A percentile compares a stretch with the other conserved stretches of the same genome.
Conservation (phyloP, 345 rosid genomes). For the Zanthoxylum bungeanum region DNA sequence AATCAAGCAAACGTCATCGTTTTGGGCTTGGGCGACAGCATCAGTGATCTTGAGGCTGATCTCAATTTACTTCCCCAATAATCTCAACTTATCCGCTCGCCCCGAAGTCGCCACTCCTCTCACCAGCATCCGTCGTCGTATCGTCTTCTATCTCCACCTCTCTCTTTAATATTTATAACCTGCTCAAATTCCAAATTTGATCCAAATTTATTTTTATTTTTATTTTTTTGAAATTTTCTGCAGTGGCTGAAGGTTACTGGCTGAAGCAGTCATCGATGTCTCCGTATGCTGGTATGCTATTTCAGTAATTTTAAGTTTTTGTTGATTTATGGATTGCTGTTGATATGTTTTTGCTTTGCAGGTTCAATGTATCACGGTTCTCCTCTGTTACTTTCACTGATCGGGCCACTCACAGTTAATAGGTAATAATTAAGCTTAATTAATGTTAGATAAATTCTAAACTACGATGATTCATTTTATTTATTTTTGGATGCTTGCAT, state of each 20-base stretch:
- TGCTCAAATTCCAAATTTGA: not conserved
- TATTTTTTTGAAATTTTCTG: not conserved
- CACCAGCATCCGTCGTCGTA: slow-evolving; percentile 95
- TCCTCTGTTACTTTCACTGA: slow-evolving; percentile 69
- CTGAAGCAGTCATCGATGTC: slow-evolving; percentile 87
- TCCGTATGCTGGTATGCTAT: slow-evolving; percentile 69
- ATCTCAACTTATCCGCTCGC: slow-evolving; percentile 73
- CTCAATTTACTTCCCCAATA: slow-evolving; percentile 51
- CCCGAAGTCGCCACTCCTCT: slow-evolving; percentile 97
- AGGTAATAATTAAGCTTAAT: slow-evolving; percentile 37
- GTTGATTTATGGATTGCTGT: not conserved
- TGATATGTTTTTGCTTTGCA: slow-evolving; percentile 21
- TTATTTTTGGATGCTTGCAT: not conserved
- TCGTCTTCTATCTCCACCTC: slow-evolving; percentile 5
- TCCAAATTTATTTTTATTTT: not conserved
- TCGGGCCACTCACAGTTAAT: slow-evolving; percentile 76
- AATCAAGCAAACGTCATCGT: no score
- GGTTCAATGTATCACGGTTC: slow-evolving; percentile 99
- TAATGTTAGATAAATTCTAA: not conserved
- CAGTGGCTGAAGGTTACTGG: slow-evolving; percentile 99
- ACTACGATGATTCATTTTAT: not conserved
- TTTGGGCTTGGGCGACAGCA: no score
- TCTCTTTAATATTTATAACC: not conserved
- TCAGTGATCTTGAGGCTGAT: slow-evolving; percentile 45
- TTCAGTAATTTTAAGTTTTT: not conserved